phyloP scores from a whole-genome alignment of 306 rosid genomes.

The Ormosia semicastrata region DNA sequence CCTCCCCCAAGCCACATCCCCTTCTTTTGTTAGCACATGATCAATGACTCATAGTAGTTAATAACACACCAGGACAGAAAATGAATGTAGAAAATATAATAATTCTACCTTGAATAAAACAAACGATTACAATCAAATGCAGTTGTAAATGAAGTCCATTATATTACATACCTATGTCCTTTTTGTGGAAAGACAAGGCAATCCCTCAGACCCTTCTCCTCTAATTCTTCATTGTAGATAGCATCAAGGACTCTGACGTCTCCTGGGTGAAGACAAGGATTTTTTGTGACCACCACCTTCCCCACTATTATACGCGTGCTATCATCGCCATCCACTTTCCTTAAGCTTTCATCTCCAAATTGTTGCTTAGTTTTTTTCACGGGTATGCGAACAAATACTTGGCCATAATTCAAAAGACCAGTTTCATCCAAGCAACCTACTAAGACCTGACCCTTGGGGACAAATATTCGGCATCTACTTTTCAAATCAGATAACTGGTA shows the following conservation, averaged over 20 bases:
- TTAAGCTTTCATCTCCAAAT: slow-evolving; percentile 51
- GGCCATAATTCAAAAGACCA: slow-evolving; percentile 78
- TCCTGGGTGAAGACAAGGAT: slow-evolving; percentile 98
- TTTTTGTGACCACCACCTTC: slow-evolving; percentile 82
- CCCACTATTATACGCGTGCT: slow-evolving; percentile 59
- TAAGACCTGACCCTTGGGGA: slow-evolving; percentile 80
- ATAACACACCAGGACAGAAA: neutral
- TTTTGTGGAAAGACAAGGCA: slow-evolving; percentile 89
- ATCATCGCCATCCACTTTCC: slow-evolving; percentile 66
- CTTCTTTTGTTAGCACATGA: neutral
- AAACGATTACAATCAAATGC: slow-evolving; percentile 1
- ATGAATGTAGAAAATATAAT: neutral
- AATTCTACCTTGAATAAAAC: slow-evolving; percentile 7
- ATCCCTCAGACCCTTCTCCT: slow-evolving; percentile 69
- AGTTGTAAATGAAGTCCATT: neutral
- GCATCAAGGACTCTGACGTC: slow-evolving; percentile 92
- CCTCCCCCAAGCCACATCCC: neutral
- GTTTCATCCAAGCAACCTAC: slow-evolving; percentile 93
- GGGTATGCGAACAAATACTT: slow-evolving; percentile 68
- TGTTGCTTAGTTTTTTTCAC: slow-evolving; percentile 58
- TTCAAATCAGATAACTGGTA: slow-evolving; percentile 73
- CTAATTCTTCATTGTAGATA: slow-evolving; percentile 57
- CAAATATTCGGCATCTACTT: slow-evolving; percentile 70
- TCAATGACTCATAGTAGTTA: neutral
- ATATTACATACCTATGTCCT: slow-evolving; percentile 63